phyloP scores from a whole-genome alignment of 192 early-diverging fungal genomes.

The Pecoramyces ruminantium region DNA sequence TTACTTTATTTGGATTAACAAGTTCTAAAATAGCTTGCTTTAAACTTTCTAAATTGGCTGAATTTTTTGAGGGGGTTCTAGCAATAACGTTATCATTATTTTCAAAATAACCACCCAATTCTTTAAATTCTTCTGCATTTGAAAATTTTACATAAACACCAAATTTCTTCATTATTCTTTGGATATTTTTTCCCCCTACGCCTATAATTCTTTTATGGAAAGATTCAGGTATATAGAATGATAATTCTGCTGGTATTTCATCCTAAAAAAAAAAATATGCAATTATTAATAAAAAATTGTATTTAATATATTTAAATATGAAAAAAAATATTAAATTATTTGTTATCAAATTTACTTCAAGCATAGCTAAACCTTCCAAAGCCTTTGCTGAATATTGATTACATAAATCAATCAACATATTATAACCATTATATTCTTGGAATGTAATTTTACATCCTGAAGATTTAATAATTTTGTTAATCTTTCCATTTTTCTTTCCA shows the following conservation, averaged over 20 bases:
- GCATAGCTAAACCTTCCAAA: slow-evolving; percentile 46
- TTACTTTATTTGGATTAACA: background rate
- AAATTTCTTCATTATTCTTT: slow-evolving; percentile 76
- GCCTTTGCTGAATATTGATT: slow-evolving; percentile 28
- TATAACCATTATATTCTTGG: slow-evolving; percentile 54
- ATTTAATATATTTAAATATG: no score
- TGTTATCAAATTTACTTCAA: slow-evolving; percentile 31
- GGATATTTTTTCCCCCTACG: slow-evolving; percentile 77
- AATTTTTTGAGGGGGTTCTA: slow-evolving; percentile 60
- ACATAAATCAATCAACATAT: slow-evolving; percentile 62
- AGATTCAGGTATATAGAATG: slow-evolving; percentile 62
- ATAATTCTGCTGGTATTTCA: slow-evolving; percentile 73
- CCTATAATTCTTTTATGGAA: slow-evolving; percentile 80
- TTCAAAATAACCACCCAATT: slow-evolving; percentile 57
- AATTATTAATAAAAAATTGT: no score
- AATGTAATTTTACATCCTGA: slow-evolving; percentile 53
- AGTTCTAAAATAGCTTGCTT: background rate
- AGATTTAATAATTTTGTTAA: slow-evolving; percentile 65
- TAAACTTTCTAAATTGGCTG: slow-evolving; percentile 26
- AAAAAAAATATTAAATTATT: no score
- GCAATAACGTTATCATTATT: slow-evolving; percentile 72
- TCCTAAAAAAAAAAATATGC: slow-evolving; percentile 15
- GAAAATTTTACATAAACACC: slow-evolving; percentile 80
- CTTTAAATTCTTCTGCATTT: slow-evolving; percentile 51
- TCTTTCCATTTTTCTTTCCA: slow-evolving; percentile 78